phyloP scores from a whole-genome alignment of 192 early-diverging fungal genomes.

The Podila minutissima region DNA sequence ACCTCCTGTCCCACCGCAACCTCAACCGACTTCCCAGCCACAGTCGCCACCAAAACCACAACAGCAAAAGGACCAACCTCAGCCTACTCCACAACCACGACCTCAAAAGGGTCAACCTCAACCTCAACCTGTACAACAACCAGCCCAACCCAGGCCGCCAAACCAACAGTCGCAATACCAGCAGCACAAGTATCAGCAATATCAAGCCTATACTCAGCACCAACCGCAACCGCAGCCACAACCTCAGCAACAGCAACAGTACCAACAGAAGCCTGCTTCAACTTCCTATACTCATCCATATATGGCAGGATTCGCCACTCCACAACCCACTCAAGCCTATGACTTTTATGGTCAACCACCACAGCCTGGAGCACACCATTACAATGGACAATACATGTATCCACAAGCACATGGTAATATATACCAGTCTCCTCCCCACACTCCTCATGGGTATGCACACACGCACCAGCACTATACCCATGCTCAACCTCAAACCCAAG shows the following conservation, averaged over 20 bases:
- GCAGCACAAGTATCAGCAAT: background rate
- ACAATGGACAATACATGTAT: background rate
- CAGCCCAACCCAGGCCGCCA: too few relatives aligned
- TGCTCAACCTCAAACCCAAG: too few relatives aligned
- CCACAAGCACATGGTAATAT: background rate
- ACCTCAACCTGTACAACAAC: background rate
- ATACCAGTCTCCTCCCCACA: too few relatives aligned
- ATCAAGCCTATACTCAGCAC: slow-evolving; percentile 6
- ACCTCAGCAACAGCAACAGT: slow-evolving; percentile 6
- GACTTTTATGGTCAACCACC: too few relatives aligned
- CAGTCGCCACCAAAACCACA: slow-evolving; percentile 1
- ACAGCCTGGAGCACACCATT: too few relatives aligned
- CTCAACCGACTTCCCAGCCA: background rate
- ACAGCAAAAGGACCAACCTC: slow-evolving; percentile 2
- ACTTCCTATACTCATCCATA: background rate
- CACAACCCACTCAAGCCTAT: background rate
- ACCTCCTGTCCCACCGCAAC: background rate
- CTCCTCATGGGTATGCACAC: too few relatives aligned
- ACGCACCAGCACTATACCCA: too few relatives aligned
- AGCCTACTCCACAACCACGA: background rate
- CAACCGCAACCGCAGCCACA: background rate
- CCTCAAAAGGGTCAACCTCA: slow-evolving; percentile 6
- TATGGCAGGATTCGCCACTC: background rate
- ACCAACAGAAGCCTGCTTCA: background rate
- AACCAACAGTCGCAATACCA: too few relatives aligned